Evolutionary conservation across 352 stramenopile species (phyloP).

Genomic region (Phytophthora aleatoria): DNA sequence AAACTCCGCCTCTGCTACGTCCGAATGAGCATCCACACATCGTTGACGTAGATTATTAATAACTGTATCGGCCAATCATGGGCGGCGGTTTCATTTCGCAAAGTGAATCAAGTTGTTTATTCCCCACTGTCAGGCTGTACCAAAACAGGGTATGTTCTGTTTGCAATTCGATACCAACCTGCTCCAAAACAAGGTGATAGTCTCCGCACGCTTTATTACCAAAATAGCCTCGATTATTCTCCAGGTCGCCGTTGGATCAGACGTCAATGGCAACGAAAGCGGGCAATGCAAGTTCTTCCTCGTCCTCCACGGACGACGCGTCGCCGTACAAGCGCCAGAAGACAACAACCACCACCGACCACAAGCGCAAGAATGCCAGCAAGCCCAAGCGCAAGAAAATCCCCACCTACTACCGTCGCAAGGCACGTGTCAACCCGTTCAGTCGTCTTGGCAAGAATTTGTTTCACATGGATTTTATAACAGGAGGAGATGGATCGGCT

Average conservation of each 20-base stretch:
- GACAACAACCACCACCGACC: not conserved
- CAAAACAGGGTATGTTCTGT: not conserved
- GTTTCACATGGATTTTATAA: not conserved
- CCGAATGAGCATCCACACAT: no score
- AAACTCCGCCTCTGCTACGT: no score
- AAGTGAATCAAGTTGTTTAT: not conserved
- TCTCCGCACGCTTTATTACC: not conserved
- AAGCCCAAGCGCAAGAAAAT: slow-evolving; percentile 33
- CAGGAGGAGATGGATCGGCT: slow-evolving; percentile 34
- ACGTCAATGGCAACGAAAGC: slow-evolving; percentile 5
- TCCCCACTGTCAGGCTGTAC: not conserved
- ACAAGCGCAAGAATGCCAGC: slow-evolving; percentile 16
- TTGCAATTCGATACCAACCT: not conserved
- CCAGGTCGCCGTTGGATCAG: not conserved
- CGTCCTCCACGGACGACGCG: slow-evolving; percentile 11
- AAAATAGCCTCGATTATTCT: slow-evolving; percentile 7
- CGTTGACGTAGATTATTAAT: no score
- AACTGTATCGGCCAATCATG: no score
- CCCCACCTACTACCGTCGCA: slow-evolving; percentile 36
- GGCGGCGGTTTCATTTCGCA: no score
- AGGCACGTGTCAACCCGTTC: slow-evolving; percentile 16
- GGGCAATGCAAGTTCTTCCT: not conserved
- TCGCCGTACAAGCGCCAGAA: slow-evolving; percentile 13
- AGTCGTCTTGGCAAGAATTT: not conserved
- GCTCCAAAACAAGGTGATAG: slow-evolving; percentile 16